A percentile compares a stretch with the other conserved stretches of the same genome.
Evolutionary conservation across 2,329 filamentous ascomycete species (phyloP).

Genomic region (Gnomoniopsis sp.): DNA sequence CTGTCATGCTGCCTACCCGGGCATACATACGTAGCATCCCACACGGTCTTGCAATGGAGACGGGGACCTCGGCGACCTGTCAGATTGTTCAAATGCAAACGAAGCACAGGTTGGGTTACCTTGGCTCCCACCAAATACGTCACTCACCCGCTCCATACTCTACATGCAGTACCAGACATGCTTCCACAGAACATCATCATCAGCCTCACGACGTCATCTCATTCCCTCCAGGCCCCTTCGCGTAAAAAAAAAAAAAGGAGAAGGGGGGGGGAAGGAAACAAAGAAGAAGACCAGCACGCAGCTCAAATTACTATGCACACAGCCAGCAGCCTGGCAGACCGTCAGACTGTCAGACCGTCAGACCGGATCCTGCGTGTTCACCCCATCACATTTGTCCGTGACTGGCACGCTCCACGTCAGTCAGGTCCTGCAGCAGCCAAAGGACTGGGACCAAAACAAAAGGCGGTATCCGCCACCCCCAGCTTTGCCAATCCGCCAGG

Average conservation of each 20-base stretch:
- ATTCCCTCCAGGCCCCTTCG: background rate
- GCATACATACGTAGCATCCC: too few relatives aligned
- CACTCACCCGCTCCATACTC: background rate
- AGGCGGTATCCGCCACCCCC: background rate
- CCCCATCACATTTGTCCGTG: too few relatives aligned
- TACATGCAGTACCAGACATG: too few relatives aligned
- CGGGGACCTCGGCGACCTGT: background rate
- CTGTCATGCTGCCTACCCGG: background rate
- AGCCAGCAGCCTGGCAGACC: too few relatives aligned
- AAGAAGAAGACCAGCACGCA: background rate
- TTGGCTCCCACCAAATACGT: background rate
- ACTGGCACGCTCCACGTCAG: too few relatives aligned
- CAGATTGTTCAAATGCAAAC: background rate
- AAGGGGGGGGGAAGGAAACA: too few relatives aligned
- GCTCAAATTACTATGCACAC: too few relatives aligned
- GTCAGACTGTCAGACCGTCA: too few relatives aligned
- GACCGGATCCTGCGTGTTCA: too few relatives aligned
- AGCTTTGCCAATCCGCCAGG: background rate
- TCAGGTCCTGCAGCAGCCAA: too few relatives aligned
- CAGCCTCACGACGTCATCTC: background rate
- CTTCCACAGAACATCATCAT: background rate
- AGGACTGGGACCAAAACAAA: background rate
- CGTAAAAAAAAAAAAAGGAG: too few relatives aligned
- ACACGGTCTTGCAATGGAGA: background rate
- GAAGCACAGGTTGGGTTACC: background rate